Conservation (phyloP, 345 rosid species). For the Heritiera littoralis region DNA sequence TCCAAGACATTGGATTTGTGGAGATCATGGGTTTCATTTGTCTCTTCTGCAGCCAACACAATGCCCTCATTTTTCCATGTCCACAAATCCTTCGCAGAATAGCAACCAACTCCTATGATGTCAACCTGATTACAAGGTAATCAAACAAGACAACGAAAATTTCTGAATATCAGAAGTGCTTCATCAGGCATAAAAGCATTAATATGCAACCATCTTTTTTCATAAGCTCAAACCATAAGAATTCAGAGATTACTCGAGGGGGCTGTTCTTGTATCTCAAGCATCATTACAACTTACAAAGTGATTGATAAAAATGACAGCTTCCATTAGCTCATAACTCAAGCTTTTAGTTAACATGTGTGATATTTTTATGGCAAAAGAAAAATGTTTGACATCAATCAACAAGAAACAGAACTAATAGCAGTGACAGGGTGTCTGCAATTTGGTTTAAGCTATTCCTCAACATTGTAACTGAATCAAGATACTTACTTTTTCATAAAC, state of each 20-base stretch:
- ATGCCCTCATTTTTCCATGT: slow-evolving; percentile 92
- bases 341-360: background rate
- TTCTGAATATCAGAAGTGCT: background rate
- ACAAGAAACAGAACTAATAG: background rate
- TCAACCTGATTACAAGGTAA: slow-evolving; percentile 63
- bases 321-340: background rate
- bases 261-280: background rate
- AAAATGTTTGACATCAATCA: background rate
- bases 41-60: slow-evolving; percentile 70
- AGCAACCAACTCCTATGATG: slow-evolving; percentile 91
- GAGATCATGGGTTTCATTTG: slow-evolving; percentile 72
- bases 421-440: background rate
- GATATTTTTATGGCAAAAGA: background rate
- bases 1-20: slow-evolving; percentile 87
- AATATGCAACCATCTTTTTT: background rate
- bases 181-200: background rate
- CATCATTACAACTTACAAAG: background rate
- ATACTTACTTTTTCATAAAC: background rate
- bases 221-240: background rate
- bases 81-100: slow-evolving; percentile 92
- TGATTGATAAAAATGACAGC: background rate
- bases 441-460: background rate
- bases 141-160: background rate
- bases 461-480: background rate
- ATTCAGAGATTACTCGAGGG: background rate